phyloP scores from a whole-genome alignment of 1,284 basidiomycete genomes.

The Trichosporon coremiiforme region DNA sequence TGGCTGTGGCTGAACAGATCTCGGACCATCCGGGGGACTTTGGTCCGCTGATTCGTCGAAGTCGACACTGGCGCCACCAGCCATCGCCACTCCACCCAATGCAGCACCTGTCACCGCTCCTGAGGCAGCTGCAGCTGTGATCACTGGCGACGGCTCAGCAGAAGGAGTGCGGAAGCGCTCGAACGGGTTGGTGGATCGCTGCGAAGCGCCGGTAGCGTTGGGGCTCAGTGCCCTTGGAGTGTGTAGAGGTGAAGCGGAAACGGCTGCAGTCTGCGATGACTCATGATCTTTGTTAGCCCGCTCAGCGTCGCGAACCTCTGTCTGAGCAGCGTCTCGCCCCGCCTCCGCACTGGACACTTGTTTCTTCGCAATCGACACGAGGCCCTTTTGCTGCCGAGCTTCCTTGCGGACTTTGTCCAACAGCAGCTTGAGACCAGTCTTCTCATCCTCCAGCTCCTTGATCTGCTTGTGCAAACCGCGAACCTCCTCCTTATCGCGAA shows the following conservation, averaged over 20 bases:
- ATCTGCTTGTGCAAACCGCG: slow-evolving; percentile 82
- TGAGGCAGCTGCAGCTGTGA: slow-evolving; percentile 34
- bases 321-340: slow-evolving; percentile 70
- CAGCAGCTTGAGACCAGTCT: slow-evolving; percentile 69
- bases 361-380: slow-evolving; percentile 91
- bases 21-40: neutral
- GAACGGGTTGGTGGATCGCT: slow-evolving; percentile 91
- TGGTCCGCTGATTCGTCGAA: neutral
- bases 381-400: slow-evolving; percentile 91
- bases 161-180: slow-evolving; percentile 61
- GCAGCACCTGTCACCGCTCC: slow-evolving; percentile 29
- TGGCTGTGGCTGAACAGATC: neutral
- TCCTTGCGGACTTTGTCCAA: slow-evolving; percentile 91
- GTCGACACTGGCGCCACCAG: neutral
- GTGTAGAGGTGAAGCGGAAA: slow-evolving; percentile 69
- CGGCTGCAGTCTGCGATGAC: slow-evolving; percentile 59
- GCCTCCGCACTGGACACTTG: slow-evolving; percentile 83
- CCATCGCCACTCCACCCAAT: slow-evolving; percentile 23
- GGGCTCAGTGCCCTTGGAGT: slow-evolving; percentile 61
- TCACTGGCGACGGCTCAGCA: neutral
- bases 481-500: slow-evolving; percentile 94
- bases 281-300: slow-evolving; percentile 62
- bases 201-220: slow-evolving; percentile 56
- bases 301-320: slow-evolving; percentile 64
- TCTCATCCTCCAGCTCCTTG: slow-evolving; percentile 77